phyloP scores from a whole-genome alignment of 2,329 filamentous ascomycete species.

The Fonsecaea erecta region DNA sequence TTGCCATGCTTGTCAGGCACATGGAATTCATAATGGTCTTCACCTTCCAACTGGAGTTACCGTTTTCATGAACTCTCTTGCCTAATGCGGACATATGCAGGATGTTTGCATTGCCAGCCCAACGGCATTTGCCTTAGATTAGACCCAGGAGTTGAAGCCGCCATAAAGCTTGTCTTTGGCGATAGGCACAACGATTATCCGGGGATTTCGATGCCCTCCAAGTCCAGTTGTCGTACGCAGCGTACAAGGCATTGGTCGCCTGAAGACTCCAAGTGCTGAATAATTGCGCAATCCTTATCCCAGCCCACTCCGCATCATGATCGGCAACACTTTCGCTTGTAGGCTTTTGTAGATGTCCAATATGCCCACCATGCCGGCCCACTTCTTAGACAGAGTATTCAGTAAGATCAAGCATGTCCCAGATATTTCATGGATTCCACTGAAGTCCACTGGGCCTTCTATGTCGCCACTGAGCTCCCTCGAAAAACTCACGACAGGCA shows the following conservation, averaged over 20 bases:
- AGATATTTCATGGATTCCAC: conserved; percentile 38
- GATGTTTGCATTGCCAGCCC: neutral
- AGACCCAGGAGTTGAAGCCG: conserved; percentile 3
- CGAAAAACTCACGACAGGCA: conserved; percentile 36
- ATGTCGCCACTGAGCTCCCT: conserved; percentile 30
- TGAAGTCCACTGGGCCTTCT: conserved; percentile 37
- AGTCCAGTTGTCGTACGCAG: neutral
- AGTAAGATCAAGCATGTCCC: conserved; percentile 37
- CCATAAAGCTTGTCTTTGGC: conserved; percentile 2
- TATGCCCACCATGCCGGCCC: conserved; percentile 39
- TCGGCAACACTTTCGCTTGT: conserved; percentile 38
- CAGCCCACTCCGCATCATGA: conserved; percentile 33
- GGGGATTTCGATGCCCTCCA: neutral
- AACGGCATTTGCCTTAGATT: conserved; percentile 6
- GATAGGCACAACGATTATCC: conserved; percentile 3
- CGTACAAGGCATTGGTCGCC: neutral
- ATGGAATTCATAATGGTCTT: neutral
- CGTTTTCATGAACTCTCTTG: neutral
- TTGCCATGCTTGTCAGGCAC: neutral
- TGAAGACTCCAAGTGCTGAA: neutral
- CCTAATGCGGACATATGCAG: neutral
- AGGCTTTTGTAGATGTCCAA: conserved; percentile 39
- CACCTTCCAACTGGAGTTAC: neutral
- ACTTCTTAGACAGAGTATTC: conserved; percentile 37
- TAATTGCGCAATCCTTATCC: conserved; percentile 13